A percentile compares a stretch with the other conserved stretches of the same genome.
Evolutionary conservation across 495 filamentous ascomycete species (phyloP).

Genomic region (Neurospora intermedia): DNA sequence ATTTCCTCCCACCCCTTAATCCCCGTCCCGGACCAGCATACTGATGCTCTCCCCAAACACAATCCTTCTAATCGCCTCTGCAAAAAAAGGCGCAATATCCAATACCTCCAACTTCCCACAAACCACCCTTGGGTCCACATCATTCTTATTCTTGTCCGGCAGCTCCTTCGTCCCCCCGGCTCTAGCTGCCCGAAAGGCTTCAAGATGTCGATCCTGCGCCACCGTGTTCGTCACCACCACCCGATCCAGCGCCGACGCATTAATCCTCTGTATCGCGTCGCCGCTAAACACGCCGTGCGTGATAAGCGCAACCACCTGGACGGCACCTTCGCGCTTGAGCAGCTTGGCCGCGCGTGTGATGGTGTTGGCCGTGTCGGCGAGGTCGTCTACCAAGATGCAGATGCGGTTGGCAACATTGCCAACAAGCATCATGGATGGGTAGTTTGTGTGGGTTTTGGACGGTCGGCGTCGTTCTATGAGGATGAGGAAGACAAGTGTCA

Average conservation of each 20-base stretch:
- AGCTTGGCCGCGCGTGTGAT: constrained; percentile 96
- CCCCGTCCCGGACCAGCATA: constrained; percentile 54
- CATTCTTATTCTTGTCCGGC: neutral
- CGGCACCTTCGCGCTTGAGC: constrained; percentile 86
- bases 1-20: neutral
- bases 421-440: constrained; percentile 98
- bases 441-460: constrained; percentile 74
- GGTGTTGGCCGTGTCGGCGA: constrained; percentile 92
- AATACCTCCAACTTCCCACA: constrained; percentile 57
- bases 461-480: constrained; percentile 72
- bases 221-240: constrained; percentile 93
- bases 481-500: neutral
- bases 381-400: constrained; percentile 85
- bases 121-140: neutral
- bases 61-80: constrained; percentile 91
- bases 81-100: constrained; percentile 87
- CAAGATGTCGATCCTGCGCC: constrained; percentile 46
- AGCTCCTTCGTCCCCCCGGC: constrained; percentile 53
- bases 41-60: constrained; percentile 98
- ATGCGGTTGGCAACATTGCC: constrained; percentile 74
- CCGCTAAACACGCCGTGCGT: constrained; percentile 93
- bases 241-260: constrained; percentile 78
- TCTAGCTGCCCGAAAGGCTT: constrained; percentile 48
- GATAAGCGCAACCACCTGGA: constrained; percentile 75
- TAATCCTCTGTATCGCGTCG: constrained; percentile 89